Conservation (phyloP, 2,329 filamentous ascomycete genomes). For the Colletotrichum sp. region DNA sequence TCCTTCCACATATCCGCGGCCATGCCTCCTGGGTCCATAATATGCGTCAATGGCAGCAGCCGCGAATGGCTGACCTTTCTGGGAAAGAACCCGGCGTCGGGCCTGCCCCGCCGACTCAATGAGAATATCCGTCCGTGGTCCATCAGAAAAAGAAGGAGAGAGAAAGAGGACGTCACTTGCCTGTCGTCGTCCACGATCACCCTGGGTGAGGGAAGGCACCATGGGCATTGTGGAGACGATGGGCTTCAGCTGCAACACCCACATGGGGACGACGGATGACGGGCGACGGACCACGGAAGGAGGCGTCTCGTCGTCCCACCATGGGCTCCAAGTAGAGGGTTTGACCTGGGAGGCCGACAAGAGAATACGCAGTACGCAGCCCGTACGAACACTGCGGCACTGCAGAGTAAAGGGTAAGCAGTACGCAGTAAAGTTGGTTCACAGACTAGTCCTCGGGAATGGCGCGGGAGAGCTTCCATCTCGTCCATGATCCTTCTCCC, state of each 20-base stretch:
- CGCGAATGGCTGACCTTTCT: background rate
- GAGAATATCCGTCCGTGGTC: background rate
- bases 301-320: conserved; percentile 15
- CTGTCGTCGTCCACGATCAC: background rate
- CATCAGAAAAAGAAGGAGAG: background rate
- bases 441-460: background rate
- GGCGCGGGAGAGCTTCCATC: background rate
- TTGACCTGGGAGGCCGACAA: background rate
- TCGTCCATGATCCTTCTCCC: background rate
- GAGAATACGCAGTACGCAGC: background rate
- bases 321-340: background rate
- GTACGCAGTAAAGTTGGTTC: background rate
- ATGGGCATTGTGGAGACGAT: background rate
- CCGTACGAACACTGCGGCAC: background rate
- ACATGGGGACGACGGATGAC: background rate
- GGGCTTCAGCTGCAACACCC: background rate
- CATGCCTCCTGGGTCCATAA: background rate
- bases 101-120: background rate
- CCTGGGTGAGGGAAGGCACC: background rate
- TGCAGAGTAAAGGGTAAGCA: background rate
- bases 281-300: conserved; percentile 3
- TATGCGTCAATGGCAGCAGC: background rate
- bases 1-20: background rate
- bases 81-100: background rate
- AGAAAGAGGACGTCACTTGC: background rate